A percentile compares a stretch with the other conserved stretches of the same genome.
phyloP scores from a whole-genome alignment of 768 basidiomycete species.

The Trichaptum fuscoviolaceum region DNA sequence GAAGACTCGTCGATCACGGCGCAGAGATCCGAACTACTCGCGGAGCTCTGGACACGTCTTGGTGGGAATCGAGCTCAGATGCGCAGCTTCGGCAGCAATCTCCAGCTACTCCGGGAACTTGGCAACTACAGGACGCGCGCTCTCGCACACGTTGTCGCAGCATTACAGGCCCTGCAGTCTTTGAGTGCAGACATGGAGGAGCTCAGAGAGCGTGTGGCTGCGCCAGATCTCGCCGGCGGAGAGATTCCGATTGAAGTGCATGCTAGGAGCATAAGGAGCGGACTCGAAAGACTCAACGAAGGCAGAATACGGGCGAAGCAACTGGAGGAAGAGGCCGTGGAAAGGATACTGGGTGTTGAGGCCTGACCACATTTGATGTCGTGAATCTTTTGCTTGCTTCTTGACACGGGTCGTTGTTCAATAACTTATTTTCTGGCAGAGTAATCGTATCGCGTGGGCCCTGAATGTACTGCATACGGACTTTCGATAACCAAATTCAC shows the following conservation, averaged over 20 bases:
- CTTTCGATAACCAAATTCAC: no score
- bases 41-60: slow-evolving; percentile 62
- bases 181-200: slow-evolving; percentile 77
- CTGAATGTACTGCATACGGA: no score
- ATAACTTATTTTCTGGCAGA: no score
- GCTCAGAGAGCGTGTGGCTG: slow-evolving; percentile 63
- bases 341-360: slow-evolving; percentile 18
- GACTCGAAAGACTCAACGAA: slow-evolving; percentile 57
- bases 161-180: slow-evolving; percentile 52
- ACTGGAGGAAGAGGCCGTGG: slow-evolving; percentile 34
- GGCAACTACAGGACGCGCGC: slow-evolving; percentile 57
- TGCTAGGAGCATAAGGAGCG: slow-evolving; percentile 62
- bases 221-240: slow-evolving; percentile 57
- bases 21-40: slow-evolving; percentile 51
- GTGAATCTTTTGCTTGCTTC: no score
- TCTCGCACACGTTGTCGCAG: slow-evolving; percentile 57
- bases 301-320: slow-evolving; percentile 47
- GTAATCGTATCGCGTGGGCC: no score
- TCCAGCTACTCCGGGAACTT: slow-evolving; percentile 49
- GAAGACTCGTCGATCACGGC: slow-evolving; percentile 45
- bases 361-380: neutral
- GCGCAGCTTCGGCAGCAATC: slow-evolving; percentile 45
- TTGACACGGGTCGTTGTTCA: no score
- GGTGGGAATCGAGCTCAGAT: slow-evolving; percentile 54
- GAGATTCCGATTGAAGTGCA: slow-evolving; percentile 68